These are phyloP conservation scores for Sclerotinia subarctica DNA, from an alignment of 2,329 filamentous ascomycete genomes.

Conservation along the genomic window DNA sequence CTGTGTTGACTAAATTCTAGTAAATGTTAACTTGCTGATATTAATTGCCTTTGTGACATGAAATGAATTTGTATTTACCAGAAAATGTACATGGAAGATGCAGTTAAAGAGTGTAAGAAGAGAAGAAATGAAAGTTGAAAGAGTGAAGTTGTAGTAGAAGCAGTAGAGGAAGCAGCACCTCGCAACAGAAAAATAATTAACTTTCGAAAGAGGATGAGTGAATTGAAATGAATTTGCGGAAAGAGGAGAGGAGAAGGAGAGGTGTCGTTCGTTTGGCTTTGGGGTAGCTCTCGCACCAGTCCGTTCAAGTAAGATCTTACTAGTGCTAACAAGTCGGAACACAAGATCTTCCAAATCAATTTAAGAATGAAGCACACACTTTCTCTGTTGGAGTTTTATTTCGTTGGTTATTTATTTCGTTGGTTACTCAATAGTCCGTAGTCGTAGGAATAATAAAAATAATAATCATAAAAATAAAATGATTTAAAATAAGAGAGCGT, in stretches of 20 bases:
- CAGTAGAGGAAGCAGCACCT: slow-evolving; percentile 7
- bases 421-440: neutral
- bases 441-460: no score
- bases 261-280: slow-evolving; percentile 7
- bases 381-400: neutral
- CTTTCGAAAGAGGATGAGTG: neutral
- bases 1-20: slow-evolving; percentile 33
- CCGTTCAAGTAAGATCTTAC: neutral
- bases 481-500: neutral
- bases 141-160: slow-evolving; percentile 17
- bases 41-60: neutral
- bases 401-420: neutral
- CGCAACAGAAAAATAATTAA: slow-evolving; percentile 3
- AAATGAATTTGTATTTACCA: slow-evolving; percentile 25
- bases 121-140: slow-evolving; percentile 22
- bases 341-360: neutral
- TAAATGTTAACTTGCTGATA: slow-evolving; percentile 22
- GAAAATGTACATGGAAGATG: slow-evolving; percentile 35
- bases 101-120: slow-evolving; percentile 33
- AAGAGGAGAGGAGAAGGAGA: neutral
- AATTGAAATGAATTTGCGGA: neutral
- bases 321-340: neutral
- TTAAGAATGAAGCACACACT: neutral
- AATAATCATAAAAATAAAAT: neutral
- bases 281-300: slow-evolving; percentile 1